A percentile compares a stretch with the other conserved stretches of the same genome.
These are phyloP conservation scores for Syzygium syzygioides DNA, from an alignment of 441 rosid species.

Conservation along the genomic window DNA sequence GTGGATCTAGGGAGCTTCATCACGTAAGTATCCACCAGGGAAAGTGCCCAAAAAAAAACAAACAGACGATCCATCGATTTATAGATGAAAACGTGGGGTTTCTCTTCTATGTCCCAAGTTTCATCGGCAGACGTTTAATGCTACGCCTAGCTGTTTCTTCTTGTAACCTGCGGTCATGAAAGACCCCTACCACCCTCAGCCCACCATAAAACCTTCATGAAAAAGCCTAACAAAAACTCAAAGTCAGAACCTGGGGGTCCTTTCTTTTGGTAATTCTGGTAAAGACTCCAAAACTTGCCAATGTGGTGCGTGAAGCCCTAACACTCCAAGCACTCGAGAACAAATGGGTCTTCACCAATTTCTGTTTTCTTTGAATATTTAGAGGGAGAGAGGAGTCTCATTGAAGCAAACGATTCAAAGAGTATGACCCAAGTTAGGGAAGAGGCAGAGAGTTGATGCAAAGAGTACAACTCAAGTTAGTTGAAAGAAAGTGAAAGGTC, in stretches of 20 bases:
- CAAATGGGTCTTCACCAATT: slow-evolving; percentile 20
- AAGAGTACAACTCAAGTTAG: slow-evolving; percentile 53
- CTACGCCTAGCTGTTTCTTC: neutral
- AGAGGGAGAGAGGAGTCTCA: slow-evolving; percentile 26
- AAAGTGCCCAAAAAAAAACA: neutral
- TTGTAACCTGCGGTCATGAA: neutral
- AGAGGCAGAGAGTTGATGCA: slow-evolving; percentile 29
- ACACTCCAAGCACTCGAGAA: neutral
- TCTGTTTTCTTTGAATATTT: slow-evolving; percentile 7
- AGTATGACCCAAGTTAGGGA: slow-evolving; percentile 60
- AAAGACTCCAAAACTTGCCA: neutral
- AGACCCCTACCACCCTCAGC: neutral
- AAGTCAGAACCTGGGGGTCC: neutral
- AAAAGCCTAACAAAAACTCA: neutral
- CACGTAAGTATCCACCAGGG: neutral
- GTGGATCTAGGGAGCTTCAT: neutral
- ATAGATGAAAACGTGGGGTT: neutral
- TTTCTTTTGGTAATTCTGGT: neutral
- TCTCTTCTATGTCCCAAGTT: neutral
- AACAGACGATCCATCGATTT: neutral
- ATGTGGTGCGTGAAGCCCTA: slow-evolving; percentile 14
- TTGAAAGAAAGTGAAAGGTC: slow-evolving; percentile 3
- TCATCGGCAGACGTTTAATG: neutral
- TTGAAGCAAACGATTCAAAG: slow-evolving; percentile 53
- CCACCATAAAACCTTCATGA: neutral